Base-by-base conservation (phyloP, 306 rosid genomes). In the Gastrolobium villosum region DNA sequence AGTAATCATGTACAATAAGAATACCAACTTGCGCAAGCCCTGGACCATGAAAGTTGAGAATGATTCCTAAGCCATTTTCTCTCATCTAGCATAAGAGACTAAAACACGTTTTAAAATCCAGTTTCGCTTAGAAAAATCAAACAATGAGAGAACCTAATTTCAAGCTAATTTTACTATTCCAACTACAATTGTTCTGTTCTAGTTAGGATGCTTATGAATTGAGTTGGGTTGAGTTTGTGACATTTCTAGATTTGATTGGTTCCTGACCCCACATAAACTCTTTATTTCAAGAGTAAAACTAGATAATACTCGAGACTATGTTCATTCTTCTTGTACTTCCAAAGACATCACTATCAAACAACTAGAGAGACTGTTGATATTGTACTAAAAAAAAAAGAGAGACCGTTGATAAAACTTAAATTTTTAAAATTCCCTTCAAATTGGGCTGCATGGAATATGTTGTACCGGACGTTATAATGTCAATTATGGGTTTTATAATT, bases 21-120 rank as follows among this genome's bases (percentile, higher is more conserved):
- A 48, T 48, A 10, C 71, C 70, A 59, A 54, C 48, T 60, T 56
- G 43, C 41, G 35, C 26, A 34, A 55, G 63, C 45, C 11, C 28
- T 43, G 61, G 54, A 77, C 71, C 84, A 73, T 73, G 35, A n/a
- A 74, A 26, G 43, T 76, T 68, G 44, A 68, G 40, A 49, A 65
- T 53, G 32, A 40, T 7, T 8, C 3, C 68, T 69, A 56, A 81
- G 15, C 20, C 80, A 76, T 79, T 72, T 72, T 30, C 62, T 43
- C 26, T 55, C 9, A 14, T 5, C 14, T 40, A 4, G 67, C 26
- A 56, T 32, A 74, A 2, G 65, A 66, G 65, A 74, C 54, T 65
- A 46, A 43, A 80, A 74, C 70, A 65, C 70, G n/a, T 56, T 35
- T 75, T 75, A 36, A 31, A 67, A 68, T 68, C 43, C 30, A 11